These are phyloP conservation scores for Coemansia sp. DNA, from an alignment of 192 early-diverging fungal species.

Conservation along the genomic window DNA sequence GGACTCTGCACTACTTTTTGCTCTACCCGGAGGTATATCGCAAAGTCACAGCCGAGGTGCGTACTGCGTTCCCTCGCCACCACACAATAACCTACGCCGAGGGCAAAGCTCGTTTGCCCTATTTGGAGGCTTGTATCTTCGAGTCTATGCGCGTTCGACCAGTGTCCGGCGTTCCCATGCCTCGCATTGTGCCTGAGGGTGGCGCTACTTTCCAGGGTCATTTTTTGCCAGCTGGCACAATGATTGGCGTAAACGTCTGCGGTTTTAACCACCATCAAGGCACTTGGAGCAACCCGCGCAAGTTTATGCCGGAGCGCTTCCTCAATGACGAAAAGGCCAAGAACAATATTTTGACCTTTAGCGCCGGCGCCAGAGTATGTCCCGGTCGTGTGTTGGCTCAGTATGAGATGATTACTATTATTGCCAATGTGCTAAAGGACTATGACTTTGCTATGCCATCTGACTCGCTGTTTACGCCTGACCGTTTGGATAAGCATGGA, in stretches of 20 bases:
- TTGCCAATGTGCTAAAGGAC: conserved; percentile 30
- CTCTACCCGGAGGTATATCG: conserved; percentile 24
- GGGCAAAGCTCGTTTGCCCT: conserved; percentile 36
- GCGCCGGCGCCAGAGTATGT: conserved; percentile 42
- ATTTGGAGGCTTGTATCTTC: conserved; percentile 48
- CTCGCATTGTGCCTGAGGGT: conserved; percentile 28
- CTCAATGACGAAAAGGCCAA: conserved; percentile 11
- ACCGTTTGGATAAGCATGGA: conserved; percentile 10
- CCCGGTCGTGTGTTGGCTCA: conserved; percentile 37
- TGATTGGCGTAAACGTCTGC: conserved; percentile 20
- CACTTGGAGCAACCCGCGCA: conserved; percentile 13
- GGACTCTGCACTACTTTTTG: conserved; percentile 43
- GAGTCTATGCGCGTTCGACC: conserved; percentile 43
- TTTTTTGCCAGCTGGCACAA: conserved; percentile 35
- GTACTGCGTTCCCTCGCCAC: conserved; percentile 21
- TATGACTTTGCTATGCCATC: conserved; percentile 25
- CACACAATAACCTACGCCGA: conserved; percentile 39
- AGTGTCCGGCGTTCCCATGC: conserved; percentile 22
- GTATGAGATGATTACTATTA: conserved; percentile 28
- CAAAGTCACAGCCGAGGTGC: conserved; percentile 37
- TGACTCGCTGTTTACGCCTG: conserved; percentile 12
- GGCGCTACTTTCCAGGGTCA: conserved; percentile 33
- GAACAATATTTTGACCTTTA: conserved; percentile 30
- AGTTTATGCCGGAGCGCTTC: conserved; percentile 48
- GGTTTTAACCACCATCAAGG: conserved; percentile 24